Evolutionary conservation across 2,329 filamentous ascomycete genomes (phyloP), one percentile per base, ranked within the genome.

Genomic region (Penicillium sp.): DNA sequence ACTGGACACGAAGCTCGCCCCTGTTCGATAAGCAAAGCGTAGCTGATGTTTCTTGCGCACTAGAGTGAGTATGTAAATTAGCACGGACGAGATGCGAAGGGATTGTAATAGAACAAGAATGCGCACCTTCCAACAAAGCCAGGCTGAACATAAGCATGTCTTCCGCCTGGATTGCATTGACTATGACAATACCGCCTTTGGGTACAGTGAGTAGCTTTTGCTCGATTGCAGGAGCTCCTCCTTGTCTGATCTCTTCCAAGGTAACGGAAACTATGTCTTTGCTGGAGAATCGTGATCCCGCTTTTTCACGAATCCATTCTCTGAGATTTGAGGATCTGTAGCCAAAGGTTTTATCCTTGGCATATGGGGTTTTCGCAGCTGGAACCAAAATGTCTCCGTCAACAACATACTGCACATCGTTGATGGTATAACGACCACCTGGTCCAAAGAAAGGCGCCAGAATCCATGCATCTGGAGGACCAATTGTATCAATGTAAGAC

Each of bases 301-400:
- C 44, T 24, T 47, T 47, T 47, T 47, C 44, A 36, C 44, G 31
- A 34, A 47, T 7, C 44, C 44, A 47, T 29, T 47, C 31, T 36
- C 31, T 47, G 8, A 36, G 44, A 36, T 47, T 47, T 22, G 44
- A 47, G 18, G 44, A 47, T 47, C 8, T 47, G 44, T 47, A 47
- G 29, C 44, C 44, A 47, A 47, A 47, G 18, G 44, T 47, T 36
- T 13, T 24, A 24, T 36, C 44, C 18, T 47, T 36, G 18, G 44
- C 44, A 4, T 34, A 47, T 24, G 44, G 31, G n/a, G 44, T 47
- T 11, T 36, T 36, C n/a, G 44, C 44, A 7, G 44, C 44, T 36
- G 44, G 44, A 16, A 47, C 6, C 5, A 47, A 31, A 13, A 31
- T 24, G 21, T 24, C 31, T 36, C 18, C 29, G 31, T 47, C 44